Evolutionary conservation across 805 yeast species (phyloP), one percentile per base, ranked within the genome.

Genomic region (Starmerella bombi): DNA sequence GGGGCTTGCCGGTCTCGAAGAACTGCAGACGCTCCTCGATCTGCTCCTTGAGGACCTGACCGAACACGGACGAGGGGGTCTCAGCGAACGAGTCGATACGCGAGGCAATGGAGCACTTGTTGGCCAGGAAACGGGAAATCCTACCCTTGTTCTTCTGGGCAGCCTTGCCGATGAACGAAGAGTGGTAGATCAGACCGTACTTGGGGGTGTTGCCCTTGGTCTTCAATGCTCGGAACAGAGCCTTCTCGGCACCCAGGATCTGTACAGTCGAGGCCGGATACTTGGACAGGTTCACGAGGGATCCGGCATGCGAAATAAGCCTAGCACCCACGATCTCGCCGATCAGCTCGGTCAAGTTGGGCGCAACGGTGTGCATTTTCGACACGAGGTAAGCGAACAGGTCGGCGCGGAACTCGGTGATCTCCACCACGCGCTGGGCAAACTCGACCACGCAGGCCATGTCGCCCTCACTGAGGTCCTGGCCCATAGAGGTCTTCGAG

Each of bases 261-360:
- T 91, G 98, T 46, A 91, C 96, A 45, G 98, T 91, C 19, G 98
- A 91, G 43, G 98, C 98, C 57, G 98, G 97, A 69, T 86, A 94
- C 63, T 91, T 91, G 44, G 97, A 85, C 62, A 91, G 70, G 67
- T 81, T 88, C 50, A 95, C 86, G 62, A 91, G 73, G 53, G 96
- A 85, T 65, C 98, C 98, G 48, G 98, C 96, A 58, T 91, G 97
- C 44, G 98, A 88, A 52, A 91, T 91, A 57, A 91, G 74, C 65
- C 98, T 76, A 36, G 98, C 98, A 67, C 98, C 98, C 52, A 91
- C 94, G 62, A 88, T 91, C 70, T 91, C 98, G 63, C 98, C 98
- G 59, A 91, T 88, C 62, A 91, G 75, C 62, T 88, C 94, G 37
- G 94, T 77, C 61, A 91, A 72, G 65, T 91, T 91, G 53, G 98